Base-by-base conservation (phyloP, 2,329 filamentous ascomycete genomes). In the Xylaria sp. region DNA sequence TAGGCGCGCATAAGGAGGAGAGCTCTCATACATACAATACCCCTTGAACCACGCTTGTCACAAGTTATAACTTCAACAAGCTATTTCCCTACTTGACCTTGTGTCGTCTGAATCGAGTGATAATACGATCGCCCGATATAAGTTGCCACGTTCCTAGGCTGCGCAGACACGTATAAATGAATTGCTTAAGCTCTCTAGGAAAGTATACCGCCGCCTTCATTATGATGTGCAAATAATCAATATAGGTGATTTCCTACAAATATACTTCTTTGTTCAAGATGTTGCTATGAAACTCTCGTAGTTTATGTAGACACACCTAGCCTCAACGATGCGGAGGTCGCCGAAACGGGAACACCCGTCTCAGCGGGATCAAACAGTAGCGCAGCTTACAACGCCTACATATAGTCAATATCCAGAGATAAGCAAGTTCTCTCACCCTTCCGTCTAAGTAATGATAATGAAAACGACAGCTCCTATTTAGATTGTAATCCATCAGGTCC, bases 281-380 rank as follows among this genome's bases (percentile, higher is more conserved):
- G 36, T 20, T 20, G 1, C 1, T 39, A 18, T 43, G 6, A 41
- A 2, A 20, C 33, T 36, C 28, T 20, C 41, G 23, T 6, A 54
- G 41, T 33, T 7, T 43, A 31, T 43, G 48, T 13, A 46, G 41
- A 28, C 25, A 56, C 39, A 18, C n/a, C 18, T 13, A n/a, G 15
- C 55, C 10, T 57, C 63, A 51, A 8, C 39, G 1, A 39, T 52
- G 33, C 71, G 70, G 70, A 72, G 63, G 28, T 71, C 67, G 70
- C 71, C 71, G 70, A 64, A 51, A 49, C 67, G 70, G 68, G 33
- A 63, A 64, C 23, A 66, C 65, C 67, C 71, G 69, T 60, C 13
- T 48, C 13, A 39, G 23, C 9, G 20, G 28, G 12, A 46, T 28
- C 20, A 23, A 58, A 31, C 18, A 39, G 31, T 31, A 23, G 18